These are phyloP conservation scores for Phialophora chinensis DNA, from an alignment of 2,329 filamentous ascomycete species.

Conservation along the genomic window DNA sequence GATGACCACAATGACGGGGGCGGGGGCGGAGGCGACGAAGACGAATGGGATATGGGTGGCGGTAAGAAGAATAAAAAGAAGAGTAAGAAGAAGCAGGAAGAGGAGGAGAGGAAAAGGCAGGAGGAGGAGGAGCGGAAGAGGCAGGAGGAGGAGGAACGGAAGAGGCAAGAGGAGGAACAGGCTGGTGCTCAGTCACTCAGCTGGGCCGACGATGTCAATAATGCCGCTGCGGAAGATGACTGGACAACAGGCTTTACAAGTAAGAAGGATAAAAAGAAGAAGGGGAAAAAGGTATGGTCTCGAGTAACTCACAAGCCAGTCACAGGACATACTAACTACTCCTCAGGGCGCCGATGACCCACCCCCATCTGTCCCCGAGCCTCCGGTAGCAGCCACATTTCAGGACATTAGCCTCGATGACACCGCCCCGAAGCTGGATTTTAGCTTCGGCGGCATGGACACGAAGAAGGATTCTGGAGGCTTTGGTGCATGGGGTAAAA, in stretches of 20 bases:
- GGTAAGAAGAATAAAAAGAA: conserved; percentile 48
- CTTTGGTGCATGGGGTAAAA: conserved; percentile 66
- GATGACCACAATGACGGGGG: conserved; percentile 49
- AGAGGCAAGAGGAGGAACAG: conserved; percentile 45
- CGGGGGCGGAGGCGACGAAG: conserved; percentile 51
- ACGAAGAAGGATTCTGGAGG: conserved; percentile 49
- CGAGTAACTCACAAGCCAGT: background rate
- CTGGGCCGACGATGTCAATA: conserved; percentile 53
- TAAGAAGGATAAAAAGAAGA: conserved; percentile 58
- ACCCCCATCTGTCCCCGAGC: conserved; percentile 45
- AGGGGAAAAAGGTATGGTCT: conserved; percentile 59
- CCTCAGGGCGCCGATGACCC: conserved; percentile 43
- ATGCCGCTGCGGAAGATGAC: conserved; percentile 56
- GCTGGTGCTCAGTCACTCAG: conserved; percentile 46
- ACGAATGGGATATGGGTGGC: conserved; percentile 47
- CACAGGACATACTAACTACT: conserved; percentile 16
- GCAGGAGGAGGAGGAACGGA: conserved; percentile 45
- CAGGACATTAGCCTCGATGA: conserved; percentile 73
- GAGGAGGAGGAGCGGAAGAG: conserved; percentile 43
- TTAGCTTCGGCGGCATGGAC: conserved; percentile 59
- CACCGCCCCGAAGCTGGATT: conserved; percentile 61
- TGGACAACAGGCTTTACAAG: conserved; percentile 57
- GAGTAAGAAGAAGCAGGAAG: conserved; percentile 44
- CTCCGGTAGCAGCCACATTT: conserved; percentile 59
- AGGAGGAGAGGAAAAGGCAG: conserved; percentile 43